Evolutionary conservation across 1,284 basidiomycete genomes (phyloP), one percentile per base, ranked within the genome.

Genomic region (Sphaerobolus stellatus): DNA sequence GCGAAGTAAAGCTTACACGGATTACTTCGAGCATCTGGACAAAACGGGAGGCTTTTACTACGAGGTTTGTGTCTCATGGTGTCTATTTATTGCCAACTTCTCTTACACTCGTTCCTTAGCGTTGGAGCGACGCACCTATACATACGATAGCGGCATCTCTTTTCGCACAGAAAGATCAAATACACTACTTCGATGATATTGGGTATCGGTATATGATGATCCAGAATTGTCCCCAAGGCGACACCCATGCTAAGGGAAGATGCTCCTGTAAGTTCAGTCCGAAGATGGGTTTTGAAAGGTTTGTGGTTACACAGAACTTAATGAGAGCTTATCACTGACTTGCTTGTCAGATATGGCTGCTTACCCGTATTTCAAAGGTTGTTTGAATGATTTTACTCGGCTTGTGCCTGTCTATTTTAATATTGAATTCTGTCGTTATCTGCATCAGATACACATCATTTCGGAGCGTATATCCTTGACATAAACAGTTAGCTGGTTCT

Each of bases 91-190:
- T 44, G 14, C 40, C 48, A 18, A 18, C 28, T 29, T 29, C 31
- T 47, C 16, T 14, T 18, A 41, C 22, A 31, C 38, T n/a, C 41
- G 24, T 34, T 20, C 29, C 41, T 52, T 59, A 85, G 79, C 77
- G 89, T 50, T 91, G 90, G 90, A 92, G 92, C 51, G 92, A 94
- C 66, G 92, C 93, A 6, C 92, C 91, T 4, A 80, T 94, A 7
- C 90, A 93, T 64, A 88, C 84, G 50, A 90, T 94, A 55, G 92
- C 86, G 1, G 88, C 82, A 0, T 81, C 87, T 0, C 67, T 93
- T 20, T 90, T 94, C 62, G 81, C 84, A 2, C 66, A 74, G 49
- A 86, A 80, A 67, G 79, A 86, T 56, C 82, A 90, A 64, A 74
- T 92, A 18, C 87, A 91, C 64, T 91, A 89, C 70, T 91, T 92